A percentile compares a stretch with the other conserved stretches of the same genome.
phyloP scores from a whole-genome alignment of 78 protist genomes.

The Mantamonas sphyraenae region DNA sequence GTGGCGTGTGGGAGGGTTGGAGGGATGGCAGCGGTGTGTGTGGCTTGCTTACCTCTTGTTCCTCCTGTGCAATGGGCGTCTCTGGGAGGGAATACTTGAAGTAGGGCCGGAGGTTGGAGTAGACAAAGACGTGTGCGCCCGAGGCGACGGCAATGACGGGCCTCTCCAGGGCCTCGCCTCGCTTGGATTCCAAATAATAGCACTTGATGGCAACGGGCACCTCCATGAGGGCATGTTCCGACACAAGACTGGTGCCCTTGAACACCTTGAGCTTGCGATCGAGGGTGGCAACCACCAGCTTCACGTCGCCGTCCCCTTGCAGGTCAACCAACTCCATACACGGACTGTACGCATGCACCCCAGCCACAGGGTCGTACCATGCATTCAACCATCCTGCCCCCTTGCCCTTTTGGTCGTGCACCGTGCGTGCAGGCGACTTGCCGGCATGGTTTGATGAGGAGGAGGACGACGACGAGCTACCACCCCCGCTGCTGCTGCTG shows the following conservation, averaged over 20 bases:
- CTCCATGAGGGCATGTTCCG: neutral
- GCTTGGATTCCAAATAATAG: slow-evolving; percentile 24
- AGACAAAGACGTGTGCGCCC: slow-evolving; percentile 30
- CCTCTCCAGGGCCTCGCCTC: neutral
- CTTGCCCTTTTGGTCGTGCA: no score
- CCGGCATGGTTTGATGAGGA: no score
- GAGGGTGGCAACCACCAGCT: slow-evolving; percentile 39
- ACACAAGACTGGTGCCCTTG: neutral
- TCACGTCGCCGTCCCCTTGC: slow-evolving; percentile 35
- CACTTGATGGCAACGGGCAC: neutral
- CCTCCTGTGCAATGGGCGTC: no score
- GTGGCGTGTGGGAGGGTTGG: no score
- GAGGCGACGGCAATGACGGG: slow-evolving; percentile 43
- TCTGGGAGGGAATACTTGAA: no score
- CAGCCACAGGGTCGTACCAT: slow-evolving; percentile 49
- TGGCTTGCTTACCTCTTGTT: no score
- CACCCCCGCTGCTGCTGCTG: no score
- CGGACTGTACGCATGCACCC: slow-evolving; percentile 19
- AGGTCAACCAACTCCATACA: slow-evolving; percentile 37
- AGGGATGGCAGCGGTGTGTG: no score
- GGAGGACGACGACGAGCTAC: no score
- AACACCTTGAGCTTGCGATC: slow-evolving; percentile 21
- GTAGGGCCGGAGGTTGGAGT: slow-evolving; percentile 41
- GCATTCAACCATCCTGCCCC: slow-evolving; percentile 62
- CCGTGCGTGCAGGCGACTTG: no score